Evolutionary conservation across 306 rosid species (phyloP).

Genomic region (Quercus robur): DNA sequence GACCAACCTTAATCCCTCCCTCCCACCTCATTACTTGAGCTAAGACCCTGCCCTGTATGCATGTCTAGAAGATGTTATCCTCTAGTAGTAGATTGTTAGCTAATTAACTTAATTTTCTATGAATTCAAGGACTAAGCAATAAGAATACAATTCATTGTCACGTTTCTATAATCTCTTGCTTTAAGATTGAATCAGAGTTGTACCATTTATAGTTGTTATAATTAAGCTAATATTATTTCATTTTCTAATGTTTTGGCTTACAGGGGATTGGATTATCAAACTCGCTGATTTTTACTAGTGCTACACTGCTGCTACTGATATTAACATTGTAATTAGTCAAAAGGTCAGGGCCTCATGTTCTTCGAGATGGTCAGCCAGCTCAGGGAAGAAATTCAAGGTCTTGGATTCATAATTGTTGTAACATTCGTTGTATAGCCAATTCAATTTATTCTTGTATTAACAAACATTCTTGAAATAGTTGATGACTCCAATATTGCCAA

Average conservation of each 20-base stretch:
- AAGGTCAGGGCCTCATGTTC: constrained; percentile 4
- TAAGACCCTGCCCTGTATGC: no score
- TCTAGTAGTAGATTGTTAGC: no score
- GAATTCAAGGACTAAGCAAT: no score
- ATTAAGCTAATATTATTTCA: not conserved
- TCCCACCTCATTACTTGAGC: no score
- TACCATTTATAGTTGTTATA: not conserved
- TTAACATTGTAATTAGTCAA: constrained; percentile 19
- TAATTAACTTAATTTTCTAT: no score
- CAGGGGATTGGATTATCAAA: constrained; percentile 59
- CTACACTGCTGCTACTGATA: constrained; percentile 41
- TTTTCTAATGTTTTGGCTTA: not conserved
- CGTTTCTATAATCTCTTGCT: no score
- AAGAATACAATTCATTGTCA: no score
- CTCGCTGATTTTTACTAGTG: constrained; percentile 44
- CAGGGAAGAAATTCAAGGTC: constrained; percentile 1
- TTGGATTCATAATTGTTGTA: constrained; percentile 7
- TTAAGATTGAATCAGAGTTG: no score
- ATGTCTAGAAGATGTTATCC: no score
- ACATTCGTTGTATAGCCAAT: constrained; percentile 9
- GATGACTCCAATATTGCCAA: constrained; percentile 5
- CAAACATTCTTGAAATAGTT: not conserved
- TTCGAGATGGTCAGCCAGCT: constrained; percentile 27
- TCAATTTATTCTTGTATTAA: constrained; percentile 6
- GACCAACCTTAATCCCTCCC: no score